Conservation (phyloP, 331 rosid genomes). For the Acacia concinna region DNA sequence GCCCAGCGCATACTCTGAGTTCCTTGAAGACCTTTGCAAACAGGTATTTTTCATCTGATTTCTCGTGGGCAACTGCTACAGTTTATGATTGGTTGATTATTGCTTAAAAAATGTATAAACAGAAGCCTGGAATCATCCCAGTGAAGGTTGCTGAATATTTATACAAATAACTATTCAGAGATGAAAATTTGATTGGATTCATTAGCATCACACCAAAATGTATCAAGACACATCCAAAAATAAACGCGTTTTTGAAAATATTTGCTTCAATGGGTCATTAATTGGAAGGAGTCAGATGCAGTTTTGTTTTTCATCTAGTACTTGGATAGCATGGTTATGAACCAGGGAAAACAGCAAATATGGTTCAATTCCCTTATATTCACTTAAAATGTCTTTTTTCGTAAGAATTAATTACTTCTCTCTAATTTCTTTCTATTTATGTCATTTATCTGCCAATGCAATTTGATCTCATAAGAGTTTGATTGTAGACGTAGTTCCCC, state of each 20-base stretch:
- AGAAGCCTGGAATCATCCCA: too few species aligned
- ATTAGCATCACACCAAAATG: constrained; percentile 22
- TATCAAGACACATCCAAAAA: constrained; percentile 2
- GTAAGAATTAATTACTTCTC: constrained; percentile 1
- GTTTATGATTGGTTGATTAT: constrained; percentile 16
- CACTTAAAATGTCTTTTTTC: neutral
- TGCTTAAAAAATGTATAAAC: neutral
- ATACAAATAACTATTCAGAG: too few species aligned
- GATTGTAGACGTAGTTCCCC: too few species aligned
- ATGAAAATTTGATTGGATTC: constrained; percentile 1
- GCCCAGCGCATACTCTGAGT: constrained; percentile 88
- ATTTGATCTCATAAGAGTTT: constrained; percentile 8
- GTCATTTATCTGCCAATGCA: neutral
- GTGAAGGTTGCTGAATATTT: too few species aligned
- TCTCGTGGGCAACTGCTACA: constrained; percentile 1
- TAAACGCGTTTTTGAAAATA: constrained; percentile 6
- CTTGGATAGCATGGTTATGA: neutral
- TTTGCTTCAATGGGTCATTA: neutral
- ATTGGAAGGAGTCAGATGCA: constrained; percentile 1
- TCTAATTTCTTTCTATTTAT: constrained; percentile 1
- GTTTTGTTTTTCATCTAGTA: neutral
- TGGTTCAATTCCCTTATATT: constrained; percentile 13
- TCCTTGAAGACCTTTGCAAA: constrained; percentile 92
- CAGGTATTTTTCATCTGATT: constrained; percentile 63
- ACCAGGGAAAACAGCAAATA: neutral